A percentile compares a stretch with the other conserved stretches of the same genome.
These are phyloP conservation scores for Dothidotthia symphoricarpi DNA, from an alignment of 2,329 filamentous ascomycete genomes.

Conservation along the genomic window DNA sequence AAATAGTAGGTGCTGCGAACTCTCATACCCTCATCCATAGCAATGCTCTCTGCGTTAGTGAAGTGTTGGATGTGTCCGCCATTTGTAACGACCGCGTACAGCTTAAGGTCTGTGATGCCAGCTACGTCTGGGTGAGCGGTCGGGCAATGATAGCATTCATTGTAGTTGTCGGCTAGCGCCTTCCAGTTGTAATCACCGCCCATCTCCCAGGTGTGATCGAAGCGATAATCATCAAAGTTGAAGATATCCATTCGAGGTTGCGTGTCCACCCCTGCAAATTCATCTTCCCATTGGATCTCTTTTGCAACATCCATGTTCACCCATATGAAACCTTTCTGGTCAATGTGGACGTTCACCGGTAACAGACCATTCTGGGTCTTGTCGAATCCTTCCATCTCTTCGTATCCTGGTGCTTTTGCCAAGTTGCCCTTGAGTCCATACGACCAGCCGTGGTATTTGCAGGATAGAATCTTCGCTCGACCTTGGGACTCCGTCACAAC, in stretches of 20 bases:
- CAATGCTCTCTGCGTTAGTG: conserved; percentile 18
- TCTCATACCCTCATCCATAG: conserved; percentile 17
- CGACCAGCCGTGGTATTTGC: conserved; percentile 43
- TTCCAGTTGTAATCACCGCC: conserved; percentile 31
- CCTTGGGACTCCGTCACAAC: conserved; percentile 29
- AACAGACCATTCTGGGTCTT: conserved; percentile 27
- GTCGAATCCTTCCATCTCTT: conserved; percentile 34
- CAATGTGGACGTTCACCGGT: conserved; percentile 21
- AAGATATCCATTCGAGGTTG: conserved; percentile 20
- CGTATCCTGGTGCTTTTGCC: conserved; percentile 42
- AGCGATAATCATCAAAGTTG: conserved; percentile 22
- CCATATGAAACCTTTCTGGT: conserved; percentile 24
- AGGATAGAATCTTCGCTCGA: conserved; percentile 34
- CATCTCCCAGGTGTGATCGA: conserved; percentile 27
- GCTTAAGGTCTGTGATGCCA: conserved; percentile 55
- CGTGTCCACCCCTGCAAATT: conserved; percentile 22
- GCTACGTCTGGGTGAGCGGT: conserved; percentile 59
- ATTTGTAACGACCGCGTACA: conserved; percentile 43
- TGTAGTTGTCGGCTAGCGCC: conserved; percentile 56
- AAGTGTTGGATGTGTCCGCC: conserved; percentile 29
- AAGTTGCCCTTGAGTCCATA: conserved; percentile 41
- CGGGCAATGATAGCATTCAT: conserved; percentile 64
- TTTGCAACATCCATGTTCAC: conserved; percentile 20
- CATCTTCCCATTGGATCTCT: conserved; percentile 3
- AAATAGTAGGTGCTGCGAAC: conserved; percentile 32